These are phyloP conservation scores for Phanerochaete sordida DNA, from an alignment of 768 basidiomycete species.

Conservation along the genomic window DNA sequence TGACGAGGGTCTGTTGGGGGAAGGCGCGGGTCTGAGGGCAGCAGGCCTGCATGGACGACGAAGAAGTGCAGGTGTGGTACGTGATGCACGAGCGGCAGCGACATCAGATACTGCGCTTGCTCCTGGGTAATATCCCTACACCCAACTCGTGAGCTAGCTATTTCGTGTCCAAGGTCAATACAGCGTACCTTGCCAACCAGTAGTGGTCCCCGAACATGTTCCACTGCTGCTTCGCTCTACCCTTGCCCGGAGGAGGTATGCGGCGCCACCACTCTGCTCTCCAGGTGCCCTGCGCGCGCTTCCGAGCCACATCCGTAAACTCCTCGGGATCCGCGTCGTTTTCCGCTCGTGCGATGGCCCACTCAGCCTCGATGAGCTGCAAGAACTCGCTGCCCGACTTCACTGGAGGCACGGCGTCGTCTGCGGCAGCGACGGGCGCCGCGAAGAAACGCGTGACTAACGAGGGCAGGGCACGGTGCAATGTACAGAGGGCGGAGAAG, in stretches of 20 bases:
- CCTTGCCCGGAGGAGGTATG: constrained; percentile 25
- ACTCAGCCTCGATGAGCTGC: constrained; percentile 39
- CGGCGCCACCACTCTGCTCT: constrained; percentile 30
- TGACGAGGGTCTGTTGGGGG: constrained; percentile 50
- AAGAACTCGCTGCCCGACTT: constrained; percentile 49
- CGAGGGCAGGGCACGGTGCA: not conserved
- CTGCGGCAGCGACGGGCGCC: constrained; percentile 3
- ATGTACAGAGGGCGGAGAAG: constrained; percentile 10
- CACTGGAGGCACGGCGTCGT: constrained; percentile 8
- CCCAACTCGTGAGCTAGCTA: not conserved
- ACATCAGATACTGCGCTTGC: constrained; percentile 69
- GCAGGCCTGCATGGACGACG: constrained; percentile 81
- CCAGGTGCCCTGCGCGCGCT: constrained; percentile 23
- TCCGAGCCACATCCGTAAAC: constrained; percentile 37
- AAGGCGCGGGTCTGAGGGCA: constrained; percentile 65
- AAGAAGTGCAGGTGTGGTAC: constrained; percentile 71
- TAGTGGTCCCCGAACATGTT: constrained; percentile 75
- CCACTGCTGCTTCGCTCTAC: constrained; percentile 49
- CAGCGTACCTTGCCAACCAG: constrained; percentile 55
- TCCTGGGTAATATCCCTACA: constrained; percentile 49
- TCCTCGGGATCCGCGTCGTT: constrained; percentile 32
- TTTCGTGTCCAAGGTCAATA: not conserved
- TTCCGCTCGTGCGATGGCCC: constrained; percentile 30
- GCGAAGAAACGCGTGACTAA: not conserved
- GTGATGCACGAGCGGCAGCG: constrained; percentile 74